Percentiles rank a stretch among this genome's conserved stretches.
These are phyloP conservation scores for Bertia moriformis DNA, from an alignment of 2,329 filamentous ascomycete genomes.

Conservation along the genomic window DNA sequence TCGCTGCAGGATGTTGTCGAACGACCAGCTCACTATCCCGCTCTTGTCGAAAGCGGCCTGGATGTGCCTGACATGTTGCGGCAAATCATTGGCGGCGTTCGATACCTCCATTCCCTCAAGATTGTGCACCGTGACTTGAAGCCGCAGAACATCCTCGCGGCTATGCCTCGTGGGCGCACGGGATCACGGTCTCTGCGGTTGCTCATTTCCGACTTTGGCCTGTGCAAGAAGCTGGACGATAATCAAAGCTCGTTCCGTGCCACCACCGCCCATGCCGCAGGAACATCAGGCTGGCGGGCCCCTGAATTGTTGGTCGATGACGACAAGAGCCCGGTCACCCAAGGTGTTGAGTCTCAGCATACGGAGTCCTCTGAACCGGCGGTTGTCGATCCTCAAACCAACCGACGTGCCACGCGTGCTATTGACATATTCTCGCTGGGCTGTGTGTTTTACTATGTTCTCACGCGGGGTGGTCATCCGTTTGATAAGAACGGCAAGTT, in stretches of 20 bases:
- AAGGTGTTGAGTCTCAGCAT: constrained; percentile 9
- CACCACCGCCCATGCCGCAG: constrained; percentile 82
- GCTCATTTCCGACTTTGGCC: constrained; percentile 90
- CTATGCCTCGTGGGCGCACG: constrained; percentile 51
- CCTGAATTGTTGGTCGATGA: constrained; percentile 81
- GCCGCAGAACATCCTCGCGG: constrained; percentile 89
- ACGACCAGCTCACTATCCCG: constrained; percentile 50
- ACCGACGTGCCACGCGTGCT: constrained; percentile 76
- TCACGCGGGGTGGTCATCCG: constrained; percentile 81
- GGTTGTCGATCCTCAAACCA: constrained; percentile 29
- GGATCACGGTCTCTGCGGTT: constrained; percentile 42
- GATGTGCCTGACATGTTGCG: constrained; percentile 70
- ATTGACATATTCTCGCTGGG: constrained; percentile 97
- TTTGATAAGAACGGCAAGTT: constrained; percentile 90
- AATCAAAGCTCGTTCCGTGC: constrained; percentile 90
- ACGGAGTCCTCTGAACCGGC: constrained; percentile 4
- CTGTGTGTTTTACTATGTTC: constrained; percentile 97
- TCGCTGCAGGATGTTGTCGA: constrained; percentile 86
- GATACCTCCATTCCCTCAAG: constrained; percentile 76
- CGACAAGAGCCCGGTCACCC: constrained; percentile 32
- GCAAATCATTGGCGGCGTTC: constrained; percentile 79
- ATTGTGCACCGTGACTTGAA: constrained; percentile 97
- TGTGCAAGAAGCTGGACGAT: constrained; percentile 92
- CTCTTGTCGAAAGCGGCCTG: constrained; percentile 56
- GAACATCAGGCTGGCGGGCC: constrained; percentile 90